Conservation (phyloP, 2,329 filamentous ascomycete species). For the Alternaria triticina region DNA sequence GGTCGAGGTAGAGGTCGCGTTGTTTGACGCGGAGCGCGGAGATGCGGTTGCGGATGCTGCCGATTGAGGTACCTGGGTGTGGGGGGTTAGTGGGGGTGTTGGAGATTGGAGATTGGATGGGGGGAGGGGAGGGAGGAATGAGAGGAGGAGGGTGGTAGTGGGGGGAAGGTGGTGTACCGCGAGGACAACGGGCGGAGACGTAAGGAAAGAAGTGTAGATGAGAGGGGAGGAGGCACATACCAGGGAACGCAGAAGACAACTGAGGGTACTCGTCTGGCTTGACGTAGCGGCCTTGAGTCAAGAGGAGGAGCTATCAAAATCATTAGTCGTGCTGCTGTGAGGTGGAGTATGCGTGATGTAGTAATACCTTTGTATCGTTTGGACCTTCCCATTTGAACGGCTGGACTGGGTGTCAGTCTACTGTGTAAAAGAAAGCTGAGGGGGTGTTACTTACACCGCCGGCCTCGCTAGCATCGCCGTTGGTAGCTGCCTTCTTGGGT, state of each 20-base stretch:
- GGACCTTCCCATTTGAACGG: conserved; percentile 20
- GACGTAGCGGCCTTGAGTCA: conserved; percentile 23
- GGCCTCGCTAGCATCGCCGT: not conserved
- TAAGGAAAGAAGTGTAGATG: not conserved
- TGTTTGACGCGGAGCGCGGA: conserved; percentile 16
- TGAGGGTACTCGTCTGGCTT: conserved; percentile 19
- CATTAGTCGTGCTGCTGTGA: conserved; percentile 31
- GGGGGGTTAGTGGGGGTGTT: not conserved
- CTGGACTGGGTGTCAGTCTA: conserved; percentile 1
- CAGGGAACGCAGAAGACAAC: conserved; percentile 20
- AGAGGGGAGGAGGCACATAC: conserved; percentile 1
- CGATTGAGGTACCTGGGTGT: conserved; percentile 7
- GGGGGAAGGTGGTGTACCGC: not conserved
- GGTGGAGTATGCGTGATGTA: not conserved
- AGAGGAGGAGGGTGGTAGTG: not conserved
- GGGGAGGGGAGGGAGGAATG: not conserved
- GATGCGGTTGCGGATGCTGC: conserved; percentile 26
- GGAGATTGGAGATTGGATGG: not conserved
- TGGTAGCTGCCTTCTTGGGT: conserved; percentile 8
- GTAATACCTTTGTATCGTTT: conserved; percentile 17
- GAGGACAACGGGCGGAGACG: too few species aligned
- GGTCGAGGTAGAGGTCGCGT: conserved; percentile 18
- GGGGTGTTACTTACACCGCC: not conserved
- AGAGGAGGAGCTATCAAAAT: conserved; percentile 25
- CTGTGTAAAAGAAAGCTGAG: not conserved